These are phyloP conservation scores for Paraurostyla sp. DNA, from an alignment of 73 alveolate species.

Conservation along the genomic window DNA sequence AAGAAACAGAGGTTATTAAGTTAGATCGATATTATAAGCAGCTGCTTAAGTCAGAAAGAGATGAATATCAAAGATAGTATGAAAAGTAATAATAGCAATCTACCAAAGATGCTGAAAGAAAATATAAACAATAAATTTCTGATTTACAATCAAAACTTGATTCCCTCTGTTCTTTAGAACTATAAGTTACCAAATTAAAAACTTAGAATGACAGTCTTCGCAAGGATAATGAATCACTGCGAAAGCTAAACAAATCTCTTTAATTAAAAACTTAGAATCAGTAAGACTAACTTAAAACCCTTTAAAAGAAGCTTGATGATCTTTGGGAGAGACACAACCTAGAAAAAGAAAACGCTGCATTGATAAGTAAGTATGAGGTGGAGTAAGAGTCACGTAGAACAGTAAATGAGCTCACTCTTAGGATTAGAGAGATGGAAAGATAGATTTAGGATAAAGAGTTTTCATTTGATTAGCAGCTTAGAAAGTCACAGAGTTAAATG, in stretches of 20 bases:
- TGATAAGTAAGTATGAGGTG: neutral
- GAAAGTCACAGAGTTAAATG: constrained; percentile 16
- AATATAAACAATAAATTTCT: neutral
- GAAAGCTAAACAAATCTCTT: neutral
- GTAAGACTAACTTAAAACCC: neutral
- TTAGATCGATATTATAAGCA: constrained; percentile 26
- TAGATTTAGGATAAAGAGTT: neutral
- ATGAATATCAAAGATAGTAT: constrained; percentile 5
- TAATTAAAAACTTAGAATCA: neutral
- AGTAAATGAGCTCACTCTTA: constrained; percentile 10
- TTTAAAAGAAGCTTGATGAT: constrained; percentile 6
- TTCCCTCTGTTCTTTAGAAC: neutral
- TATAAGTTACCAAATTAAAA: neutral
- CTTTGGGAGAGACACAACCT: constrained; percentile 28
- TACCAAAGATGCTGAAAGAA: neutral
- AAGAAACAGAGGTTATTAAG: constrained; percentile 22
- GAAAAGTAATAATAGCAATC: neutral
- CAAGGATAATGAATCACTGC: neutral
- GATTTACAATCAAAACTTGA: neutral
- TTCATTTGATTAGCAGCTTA: neutral
- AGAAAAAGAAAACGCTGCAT: constrained; percentile 2
- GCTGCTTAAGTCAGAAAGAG: constrained; percentile 27
- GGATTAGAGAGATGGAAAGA: neutral
- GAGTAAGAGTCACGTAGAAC: constrained; percentile 6
- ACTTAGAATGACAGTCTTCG: neutral